Evolutionary conservation across 2,329 filamentous ascomycete genomes (phyloP), one percentile per base, ranked within the genome.

Genomic region (Penicillium sp.): DNA sequence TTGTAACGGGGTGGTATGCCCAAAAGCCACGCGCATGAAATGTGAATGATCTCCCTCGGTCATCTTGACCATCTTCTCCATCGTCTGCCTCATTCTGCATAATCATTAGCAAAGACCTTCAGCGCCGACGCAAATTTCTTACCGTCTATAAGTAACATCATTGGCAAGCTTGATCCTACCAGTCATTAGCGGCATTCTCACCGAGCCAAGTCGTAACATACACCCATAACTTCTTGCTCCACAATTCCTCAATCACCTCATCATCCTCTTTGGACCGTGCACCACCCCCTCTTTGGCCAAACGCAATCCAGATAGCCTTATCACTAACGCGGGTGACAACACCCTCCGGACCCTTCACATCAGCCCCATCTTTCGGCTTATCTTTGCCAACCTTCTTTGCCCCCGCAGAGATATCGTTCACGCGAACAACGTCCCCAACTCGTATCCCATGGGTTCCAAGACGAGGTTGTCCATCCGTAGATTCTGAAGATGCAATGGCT

Each of bases 101-200:
- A 26, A 10, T 11, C 24, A 26, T 58, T 51, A 61, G 57, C 52
- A 66, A 41, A 44, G 10, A 16, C 26, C 9, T 35, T 22, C 33
- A 16, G 9, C 37, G 22, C 6, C 6, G 21, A 11, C 10, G 27
- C 14, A 27, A 22, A n/a, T 52, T 24, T 65, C 72, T 63, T 73
- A 83, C 81, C 85, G 78, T 73, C 86, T 84, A 70, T 86, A 85
- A 27, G 86, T 88, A 58, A 87, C 81, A 74, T 88, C 84, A 69
- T 88, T 88, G 45, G 85, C 85, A 63, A 88, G 75, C 68, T 88
- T 88, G 63, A 88, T 80, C 63, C 84, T 87, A 73, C 21, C 56
- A 57, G 5, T 39, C 57, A 52, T 62, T 33, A 64, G 55, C 51
- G 44, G 19, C 21, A 16, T 48, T 31, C 37, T 50, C 27, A 53